Percentiles rank a stretch among this genome's conserved stretches.
phyloP scores from a whole-genome alignment of 192 early-diverging fungal species.

The Backusella morwellensis region DNA sequence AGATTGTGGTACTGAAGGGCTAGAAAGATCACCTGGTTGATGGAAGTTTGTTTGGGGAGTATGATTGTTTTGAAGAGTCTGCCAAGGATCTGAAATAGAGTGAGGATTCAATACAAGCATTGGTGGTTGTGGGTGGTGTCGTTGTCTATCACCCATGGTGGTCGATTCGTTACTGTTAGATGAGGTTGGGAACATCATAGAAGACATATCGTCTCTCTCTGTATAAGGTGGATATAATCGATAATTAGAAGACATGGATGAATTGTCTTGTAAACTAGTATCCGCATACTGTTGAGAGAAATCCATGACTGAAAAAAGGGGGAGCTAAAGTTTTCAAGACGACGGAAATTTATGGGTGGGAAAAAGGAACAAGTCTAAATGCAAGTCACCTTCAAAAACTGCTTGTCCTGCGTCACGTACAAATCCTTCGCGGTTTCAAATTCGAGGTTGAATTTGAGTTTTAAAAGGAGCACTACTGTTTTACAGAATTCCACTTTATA shows the following conservation, averaged over 20 bases:
- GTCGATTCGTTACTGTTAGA: background rate
- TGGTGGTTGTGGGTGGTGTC: background rate
- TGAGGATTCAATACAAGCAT: background rate
- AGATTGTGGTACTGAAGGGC: background rate
- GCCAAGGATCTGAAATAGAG: slow-evolving; percentile 5
- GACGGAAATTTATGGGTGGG: slow-evolving; percentile 8
- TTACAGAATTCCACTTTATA: background rate
- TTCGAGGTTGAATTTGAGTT: background rate
- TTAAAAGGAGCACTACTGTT: slow-evolving; percentile 1
- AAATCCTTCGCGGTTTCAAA: background rate
- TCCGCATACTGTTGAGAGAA: slow-evolving; percentile 7
- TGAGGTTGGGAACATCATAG: background rate
- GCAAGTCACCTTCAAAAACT: slow-evolving; percentile 5
- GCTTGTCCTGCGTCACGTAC: background rate
- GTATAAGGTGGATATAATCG: background rate
- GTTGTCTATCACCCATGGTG: background rate
- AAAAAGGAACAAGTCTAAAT: slow-evolving; percentile 5
- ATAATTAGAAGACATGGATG: slow-evolving; percentile 1
- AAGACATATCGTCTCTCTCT: background rate
- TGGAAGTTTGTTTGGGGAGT: background rate
- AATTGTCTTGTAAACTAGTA: slow-evolving; percentile 4
- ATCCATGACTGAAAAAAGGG: slow-evolving; percentile 7
- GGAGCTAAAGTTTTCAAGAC: slow-evolving; percentile 7
- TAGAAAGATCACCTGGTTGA: background rate
- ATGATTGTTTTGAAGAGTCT: background rate